Evolutionary conservation across 768 basidiomycete genomes (phyloP).

Genomic region (Termitomyces sp.): DNA sequence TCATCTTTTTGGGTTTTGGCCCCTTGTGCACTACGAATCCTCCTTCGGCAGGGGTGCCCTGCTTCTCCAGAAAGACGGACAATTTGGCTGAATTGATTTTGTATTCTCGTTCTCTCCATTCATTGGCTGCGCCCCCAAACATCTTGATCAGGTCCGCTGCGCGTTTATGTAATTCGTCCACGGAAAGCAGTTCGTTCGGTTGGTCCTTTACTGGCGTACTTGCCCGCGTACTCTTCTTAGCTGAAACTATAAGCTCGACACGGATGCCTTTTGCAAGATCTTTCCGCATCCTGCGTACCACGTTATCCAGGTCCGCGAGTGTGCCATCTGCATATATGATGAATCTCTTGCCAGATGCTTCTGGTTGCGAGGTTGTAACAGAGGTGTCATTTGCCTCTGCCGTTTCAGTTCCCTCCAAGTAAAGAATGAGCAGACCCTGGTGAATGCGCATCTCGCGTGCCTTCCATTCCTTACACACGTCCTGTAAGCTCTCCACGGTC

Average conservation of each 20-base stretch:
- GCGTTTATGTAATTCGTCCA: background rate
- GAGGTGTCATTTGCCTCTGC: background rate
- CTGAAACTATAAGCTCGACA: constrained; percentile 1
- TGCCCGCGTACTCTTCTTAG: background rate
- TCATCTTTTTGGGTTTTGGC: constrained; percentile 7
- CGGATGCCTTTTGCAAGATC: background rate
- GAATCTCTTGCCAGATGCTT: background rate
- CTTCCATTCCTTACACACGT: constrained; percentile 51
- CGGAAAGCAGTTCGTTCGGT: background rate
- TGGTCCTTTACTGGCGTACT: too few relatives aligned
- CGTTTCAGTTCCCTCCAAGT: constrained; percentile 32
- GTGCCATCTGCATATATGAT: background rate
- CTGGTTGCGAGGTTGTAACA: background rate
- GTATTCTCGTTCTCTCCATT: background rate
- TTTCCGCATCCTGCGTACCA: background rate
- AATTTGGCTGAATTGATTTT: background rate
- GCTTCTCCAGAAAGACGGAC: background rate
- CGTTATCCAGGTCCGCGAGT: background rate
- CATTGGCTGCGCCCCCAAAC: background rate
- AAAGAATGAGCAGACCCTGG: constrained; percentile 30
- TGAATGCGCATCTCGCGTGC: constrained; percentile 28
- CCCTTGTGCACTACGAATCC: constrained; percentile 3
- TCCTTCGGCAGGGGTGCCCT: background rate
- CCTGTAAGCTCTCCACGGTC: constrained; percentile 35
- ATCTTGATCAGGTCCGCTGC: background rate